These are phyloP conservation scores for Tetrapisispora fleetii DNA, from an alignment of 805 yeast species.

Conservation along the genomic window DNA sequence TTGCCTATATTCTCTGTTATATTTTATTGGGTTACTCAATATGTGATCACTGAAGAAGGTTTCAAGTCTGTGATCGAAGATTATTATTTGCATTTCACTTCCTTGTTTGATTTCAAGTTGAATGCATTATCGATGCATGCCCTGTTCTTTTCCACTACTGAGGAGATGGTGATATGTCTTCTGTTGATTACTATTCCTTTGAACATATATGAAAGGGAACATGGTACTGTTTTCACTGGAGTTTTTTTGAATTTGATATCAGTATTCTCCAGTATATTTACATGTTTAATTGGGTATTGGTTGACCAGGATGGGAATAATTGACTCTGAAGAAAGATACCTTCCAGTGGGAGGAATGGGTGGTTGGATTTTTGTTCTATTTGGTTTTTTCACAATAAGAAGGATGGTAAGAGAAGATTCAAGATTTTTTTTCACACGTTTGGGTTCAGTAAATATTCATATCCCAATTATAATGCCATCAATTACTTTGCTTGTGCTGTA, in stretches of 20 bases:
- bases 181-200: constrained; percentile 50
- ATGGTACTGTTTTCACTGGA: constrained; percentile 85
- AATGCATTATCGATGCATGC: constrained; percentile 50
- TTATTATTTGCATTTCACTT: constrained; percentile 9
- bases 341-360: constrained; percentile 51
- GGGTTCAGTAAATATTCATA: constrained; percentile 23
- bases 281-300: constrained; percentile 35
- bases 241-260: constrained; percentile 66
- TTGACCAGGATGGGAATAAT: constrained; percentile 40
- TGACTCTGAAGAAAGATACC: neutral
- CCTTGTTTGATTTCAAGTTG: constrained; percentile 6
- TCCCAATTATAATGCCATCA: constrained; percentile 15
- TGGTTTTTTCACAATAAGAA: constrained; percentile 34
- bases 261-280: constrained; percentile 55
- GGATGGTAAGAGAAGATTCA: neutral
- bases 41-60: neutral
- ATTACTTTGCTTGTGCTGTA: neutral
- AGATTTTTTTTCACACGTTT: constrained; percentile 42
- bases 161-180: constrained; percentile 54
- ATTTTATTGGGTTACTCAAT: constrained; percentile 4
- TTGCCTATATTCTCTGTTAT: constrained; percentile 44
- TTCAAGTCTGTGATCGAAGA: constrained; percentile 4
- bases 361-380: constrained; percentile 65
- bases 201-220: constrained; percentile 53
- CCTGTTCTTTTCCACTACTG: constrained; percentile 48